Conservation (phyloP, 169 alveolate species). For the Pseudocohnilembus persalinus region DNA sequence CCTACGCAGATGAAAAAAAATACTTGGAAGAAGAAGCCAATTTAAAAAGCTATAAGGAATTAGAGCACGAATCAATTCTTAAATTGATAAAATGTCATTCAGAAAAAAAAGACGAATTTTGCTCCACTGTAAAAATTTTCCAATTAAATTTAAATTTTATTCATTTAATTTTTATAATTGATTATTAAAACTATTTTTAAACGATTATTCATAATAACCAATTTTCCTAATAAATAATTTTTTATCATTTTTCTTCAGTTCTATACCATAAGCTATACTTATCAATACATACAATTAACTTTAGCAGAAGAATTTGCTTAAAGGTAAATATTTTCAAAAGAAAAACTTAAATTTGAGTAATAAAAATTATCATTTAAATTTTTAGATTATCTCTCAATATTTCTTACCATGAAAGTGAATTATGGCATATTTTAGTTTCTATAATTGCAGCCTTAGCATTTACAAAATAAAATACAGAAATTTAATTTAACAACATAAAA, state of each 20-base stretch:
- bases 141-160: background rate
- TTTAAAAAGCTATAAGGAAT: too few species aligned
- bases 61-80: slow-evolving; percentile 17
- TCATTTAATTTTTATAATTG: background rate
- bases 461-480: background rate
- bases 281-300: background rate
- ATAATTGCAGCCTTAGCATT: slow-evolving; percentile 23
- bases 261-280: background rate
- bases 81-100: background rate
- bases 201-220: background rate
- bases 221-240: background rate
- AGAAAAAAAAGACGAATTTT: slow-evolving; percentile 1
- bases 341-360: background rate
- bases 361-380: background rate
- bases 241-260: background rate
- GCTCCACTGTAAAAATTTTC: background rate
- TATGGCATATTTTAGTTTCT: slow-evolving; percentile 29
- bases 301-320: background rate
- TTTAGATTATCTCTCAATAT: slow-evolving; percentile 1
- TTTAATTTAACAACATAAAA: background rate
- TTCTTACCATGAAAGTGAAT: slow-evolving; percentile 21
- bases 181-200: background rate
- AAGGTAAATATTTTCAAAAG: background rate
- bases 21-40: slow-evolving; percentile 65
- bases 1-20: slow-evolving; percentile 97